Percentiles rank a stretch among this genome's conserved stretches.
Conservation (phyloP, 2,329 filamentous ascomycete species). For the Trichoderma gracile region DNA sequence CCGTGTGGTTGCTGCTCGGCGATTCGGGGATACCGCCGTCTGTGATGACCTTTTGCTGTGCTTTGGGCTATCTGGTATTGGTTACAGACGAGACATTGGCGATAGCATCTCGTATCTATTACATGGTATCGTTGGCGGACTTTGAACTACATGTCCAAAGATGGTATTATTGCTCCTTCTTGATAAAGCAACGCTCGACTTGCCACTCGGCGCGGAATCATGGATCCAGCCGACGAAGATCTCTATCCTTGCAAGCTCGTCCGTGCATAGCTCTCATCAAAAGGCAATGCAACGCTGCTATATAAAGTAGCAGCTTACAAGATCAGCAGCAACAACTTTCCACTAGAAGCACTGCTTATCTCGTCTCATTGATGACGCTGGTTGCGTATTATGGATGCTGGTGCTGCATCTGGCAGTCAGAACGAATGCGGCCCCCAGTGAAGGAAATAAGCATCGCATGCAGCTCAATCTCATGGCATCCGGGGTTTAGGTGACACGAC, state of each 20-base stretch:
- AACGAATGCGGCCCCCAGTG: neutral
- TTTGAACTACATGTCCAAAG: too few relatives aligned
- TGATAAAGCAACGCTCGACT: too few relatives aligned
- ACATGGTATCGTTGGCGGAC: neutral
- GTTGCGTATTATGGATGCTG: neutral
- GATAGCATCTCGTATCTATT: neutral
- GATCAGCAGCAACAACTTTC: neutral
- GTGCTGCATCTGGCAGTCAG: neutral
- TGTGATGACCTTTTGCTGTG: neutral
- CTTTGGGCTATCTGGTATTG: neutral
- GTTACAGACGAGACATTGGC: neutral
- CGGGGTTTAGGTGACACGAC: neutral
- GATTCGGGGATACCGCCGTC: constrained; percentile 1
- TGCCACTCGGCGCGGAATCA: neutral
- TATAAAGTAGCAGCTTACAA: neutral
- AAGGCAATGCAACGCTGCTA: constrained; percentile 3
- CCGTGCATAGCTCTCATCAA: neutral
- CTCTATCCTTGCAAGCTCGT: neutral
- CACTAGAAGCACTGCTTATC: neutral
- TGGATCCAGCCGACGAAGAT: constrained; percentile 10
- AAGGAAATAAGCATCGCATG: neutral
- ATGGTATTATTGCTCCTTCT: too few relatives aligned
- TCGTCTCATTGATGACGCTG: neutral
- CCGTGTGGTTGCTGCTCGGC: neutral
- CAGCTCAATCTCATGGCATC: neutral